Evolutionary conservation across 2,329 filamentous ascomycete species (phyloP).

Genomic region (Fusarium incarnatum): DNA sequence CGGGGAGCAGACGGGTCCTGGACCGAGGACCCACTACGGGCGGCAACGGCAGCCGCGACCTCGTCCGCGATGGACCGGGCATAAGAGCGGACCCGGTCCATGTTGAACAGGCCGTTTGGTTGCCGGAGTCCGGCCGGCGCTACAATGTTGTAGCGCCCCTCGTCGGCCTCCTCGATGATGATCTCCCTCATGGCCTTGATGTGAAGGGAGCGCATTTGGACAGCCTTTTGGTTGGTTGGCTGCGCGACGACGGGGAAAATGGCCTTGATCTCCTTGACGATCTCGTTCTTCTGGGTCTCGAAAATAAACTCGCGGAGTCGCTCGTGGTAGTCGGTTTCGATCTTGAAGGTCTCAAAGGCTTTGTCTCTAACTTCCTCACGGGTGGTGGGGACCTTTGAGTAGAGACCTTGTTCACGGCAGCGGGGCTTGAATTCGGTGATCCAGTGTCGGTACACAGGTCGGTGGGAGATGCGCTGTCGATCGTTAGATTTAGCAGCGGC

Average conservation of each 20-base stretch:
- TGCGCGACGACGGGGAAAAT: neutral
- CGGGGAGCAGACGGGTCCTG: slow-evolving; percentile 44
- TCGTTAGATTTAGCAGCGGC: slow-evolving; percentile 63
- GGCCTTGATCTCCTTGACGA: slow-evolving; percentile 39
- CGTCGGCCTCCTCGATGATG: slow-evolving; percentile 55
- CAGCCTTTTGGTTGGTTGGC: slow-evolving; percentile 29
- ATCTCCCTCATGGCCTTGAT: slow-evolving; percentile 54
- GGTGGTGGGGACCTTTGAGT: slow-evolving; percentile 43
- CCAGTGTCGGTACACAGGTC: slow-evolving; percentile 71
- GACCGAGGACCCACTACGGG: too few species aligned
- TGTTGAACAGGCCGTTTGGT: slow-evolving; percentile 57
- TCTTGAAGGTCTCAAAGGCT: slow-evolving; percentile 64
- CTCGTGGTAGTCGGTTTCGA: slow-evolving; percentile 57
- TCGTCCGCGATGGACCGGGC: neutral
- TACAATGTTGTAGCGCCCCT: slow-evolving; percentile 54
- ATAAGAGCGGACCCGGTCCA: slow-evolving; percentile 57
- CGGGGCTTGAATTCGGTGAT: slow-evolving; percentile 71
- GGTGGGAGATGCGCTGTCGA: slow-evolving; percentile 63
- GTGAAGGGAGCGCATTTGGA: slow-evolving; percentile 50
- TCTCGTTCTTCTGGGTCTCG: slow-evolving; percentile 56
- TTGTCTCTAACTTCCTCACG: slow-evolving; percentile 63
- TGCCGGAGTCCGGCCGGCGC: slow-evolving; percentile 48
- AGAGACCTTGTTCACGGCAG: slow-evolving; percentile 57
- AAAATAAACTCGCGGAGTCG: slow-evolving; percentile 52
- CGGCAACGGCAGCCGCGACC: neutral